A percentile compares a stretch with the other conserved stretches of the same genome.
phyloP scores from a whole-genome alignment of 257 asterid genomes.

The Orobanche coerulescens region DNA sequence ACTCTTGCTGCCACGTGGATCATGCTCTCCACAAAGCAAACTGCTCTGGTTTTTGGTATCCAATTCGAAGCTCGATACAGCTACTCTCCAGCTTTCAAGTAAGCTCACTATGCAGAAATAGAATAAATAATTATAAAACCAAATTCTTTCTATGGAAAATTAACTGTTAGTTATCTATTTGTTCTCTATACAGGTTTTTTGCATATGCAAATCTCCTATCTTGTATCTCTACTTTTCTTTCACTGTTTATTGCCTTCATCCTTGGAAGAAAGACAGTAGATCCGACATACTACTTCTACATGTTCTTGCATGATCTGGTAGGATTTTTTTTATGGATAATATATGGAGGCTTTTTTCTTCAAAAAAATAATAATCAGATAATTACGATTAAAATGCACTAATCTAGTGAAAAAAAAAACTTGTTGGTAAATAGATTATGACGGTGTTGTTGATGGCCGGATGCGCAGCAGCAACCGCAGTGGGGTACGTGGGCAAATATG shows the following conservation, averaged over 20 bases:
- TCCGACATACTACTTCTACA: constrained; percentile 31
- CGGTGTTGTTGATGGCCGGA: constrained; percentile 38
- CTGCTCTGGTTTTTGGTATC: constrained; percentile 34
- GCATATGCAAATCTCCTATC: constrained; percentile 46
- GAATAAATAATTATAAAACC: no score
- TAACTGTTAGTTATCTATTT: neutral
- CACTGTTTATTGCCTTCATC: constrained; percentile 25
- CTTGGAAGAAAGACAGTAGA: constrained; percentile 25
- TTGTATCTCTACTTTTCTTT: constrained; percentile 31
- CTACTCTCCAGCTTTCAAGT: constrained; percentile 59
- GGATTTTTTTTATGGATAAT: neutral
- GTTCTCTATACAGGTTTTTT: constrained; percentile 39
- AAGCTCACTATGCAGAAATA: neutral
- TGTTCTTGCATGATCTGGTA: constrained; percentile 74
- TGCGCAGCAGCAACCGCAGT: constrained; percentile 59
- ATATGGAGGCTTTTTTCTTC: no score
- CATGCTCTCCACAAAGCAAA: constrained; percentile 41
- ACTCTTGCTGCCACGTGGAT: constrained; percentile 51
- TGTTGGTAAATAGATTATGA: constrained; percentile 29
- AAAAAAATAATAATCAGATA: neutral
- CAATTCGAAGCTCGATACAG: constrained; percentile 42
- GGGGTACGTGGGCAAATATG: constrained; percentile 57
- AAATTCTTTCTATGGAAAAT: neutral
- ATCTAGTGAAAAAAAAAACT: no score
- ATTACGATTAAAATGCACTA: no score